Percentiles rank a stretch among this genome's conserved stretches.
Evolutionary conservation across 345 rosid species (phyloP).

Genomic region (Anacardium occidentale): DNA sequence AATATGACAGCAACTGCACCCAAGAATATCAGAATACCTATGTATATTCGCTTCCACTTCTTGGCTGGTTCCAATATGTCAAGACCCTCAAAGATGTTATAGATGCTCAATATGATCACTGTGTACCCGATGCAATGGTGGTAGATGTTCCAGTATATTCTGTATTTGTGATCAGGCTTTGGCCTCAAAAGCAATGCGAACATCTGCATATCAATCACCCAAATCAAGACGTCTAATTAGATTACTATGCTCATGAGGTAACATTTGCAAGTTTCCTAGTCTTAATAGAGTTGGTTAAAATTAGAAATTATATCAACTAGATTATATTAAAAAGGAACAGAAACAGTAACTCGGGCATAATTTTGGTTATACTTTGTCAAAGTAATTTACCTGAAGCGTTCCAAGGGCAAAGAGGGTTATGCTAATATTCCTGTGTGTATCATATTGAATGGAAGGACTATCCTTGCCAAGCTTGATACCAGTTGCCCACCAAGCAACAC

Average conservation of each 20-base stretch:
- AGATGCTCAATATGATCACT: constrained; percentile 52
- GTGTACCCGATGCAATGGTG: constrained; percentile 76
- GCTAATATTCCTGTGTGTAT: constrained; percentile 70
- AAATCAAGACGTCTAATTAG: not conserved
- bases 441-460: constrained; percentile 31
- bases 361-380: not conserved
- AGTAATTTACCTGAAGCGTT: constrained; percentile 67
- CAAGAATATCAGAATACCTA: constrained; percentile 32
- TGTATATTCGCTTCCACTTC: constrained; percentile 46
- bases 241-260: not conserved
- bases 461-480: constrained; percentile 76
- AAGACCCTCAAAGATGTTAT: constrained; percentile 68
- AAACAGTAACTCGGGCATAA: not conserved
- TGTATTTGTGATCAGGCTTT: constrained; percentile 79
- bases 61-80: constrained; percentile 52
- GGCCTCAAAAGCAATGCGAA: constrained; percentile 85
- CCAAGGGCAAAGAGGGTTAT: constrained; percentile 62
- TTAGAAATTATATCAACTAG: not conserved
- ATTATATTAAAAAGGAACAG: not conserved
- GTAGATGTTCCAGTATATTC: constrained; percentile 84
- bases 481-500: constrained; percentile 85
- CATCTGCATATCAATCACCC: constrained; percentile 29
- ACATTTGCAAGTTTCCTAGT: not conserved
- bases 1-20: constrained; percentile 44
- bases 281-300: not conserved